Conservation (phyloP, 768 basidiomycete species). For the Auricularia cornea region DNA sequence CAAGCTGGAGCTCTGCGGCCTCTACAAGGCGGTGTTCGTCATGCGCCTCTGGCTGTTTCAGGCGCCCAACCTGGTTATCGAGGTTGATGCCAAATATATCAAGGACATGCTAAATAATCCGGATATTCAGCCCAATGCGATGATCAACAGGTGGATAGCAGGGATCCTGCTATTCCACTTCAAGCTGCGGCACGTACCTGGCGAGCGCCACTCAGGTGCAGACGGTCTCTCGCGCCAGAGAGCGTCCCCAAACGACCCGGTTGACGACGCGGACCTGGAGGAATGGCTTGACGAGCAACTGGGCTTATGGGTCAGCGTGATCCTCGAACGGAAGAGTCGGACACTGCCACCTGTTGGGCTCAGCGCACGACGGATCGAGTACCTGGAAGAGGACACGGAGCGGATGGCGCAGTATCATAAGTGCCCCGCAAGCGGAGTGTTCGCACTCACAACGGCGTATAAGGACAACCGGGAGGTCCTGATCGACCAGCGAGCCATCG, state of each 20-base stretch:
- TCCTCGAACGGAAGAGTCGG: background rate
- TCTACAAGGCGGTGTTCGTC: constrained; percentile 22
- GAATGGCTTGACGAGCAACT: constrained; percentile 5
- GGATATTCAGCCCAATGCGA: constrained; percentile 6
- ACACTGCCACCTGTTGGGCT: background rate
- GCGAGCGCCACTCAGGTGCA: constrained; percentile 1
- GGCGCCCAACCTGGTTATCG: constrained; percentile 3
- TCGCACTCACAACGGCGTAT: background rate
- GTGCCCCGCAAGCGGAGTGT: background rate
- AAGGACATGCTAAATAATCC: constrained; percentile 9
- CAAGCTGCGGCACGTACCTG: constrained; percentile 5
- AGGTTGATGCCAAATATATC: constrained; percentile 7
- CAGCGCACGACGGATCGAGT: background rate
- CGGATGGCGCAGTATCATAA: background rate
- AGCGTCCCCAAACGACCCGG: constrained; percentile 9
- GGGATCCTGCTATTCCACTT: constrained; percentile 4
- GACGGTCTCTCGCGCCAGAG: constrained; percentile 12
- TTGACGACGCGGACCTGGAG: constrained; percentile 7
- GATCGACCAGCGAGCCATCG: background rate
- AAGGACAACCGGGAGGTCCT: background rate
- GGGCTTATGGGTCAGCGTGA: background rate
- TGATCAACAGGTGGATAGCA: constrained; percentile 7
- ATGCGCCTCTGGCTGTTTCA: constrained; percentile 23
- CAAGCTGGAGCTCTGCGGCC: constrained; percentile 26
- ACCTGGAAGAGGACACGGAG: too few species aligned